Conservation (phyloP, 768 basidiomycete species). For the Serpula lacrymans region DNA sequence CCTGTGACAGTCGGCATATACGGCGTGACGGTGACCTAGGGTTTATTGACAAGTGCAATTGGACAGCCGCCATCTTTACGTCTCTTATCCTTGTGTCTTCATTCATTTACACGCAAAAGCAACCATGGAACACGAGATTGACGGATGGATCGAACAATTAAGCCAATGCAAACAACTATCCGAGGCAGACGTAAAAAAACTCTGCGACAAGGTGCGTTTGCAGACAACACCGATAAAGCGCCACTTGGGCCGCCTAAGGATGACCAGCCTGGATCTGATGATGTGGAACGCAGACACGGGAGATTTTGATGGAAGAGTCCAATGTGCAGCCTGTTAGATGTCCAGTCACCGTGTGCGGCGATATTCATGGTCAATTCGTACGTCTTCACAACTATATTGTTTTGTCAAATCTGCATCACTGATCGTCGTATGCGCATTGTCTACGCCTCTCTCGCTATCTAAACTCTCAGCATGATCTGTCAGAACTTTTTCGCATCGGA, state of each 20-base stretch:
- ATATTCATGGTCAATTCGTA: slow-evolving; percentile 99
- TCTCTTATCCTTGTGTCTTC: slow-evolving; percentile 10
- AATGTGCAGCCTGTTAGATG: slow-evolving; percentile 98
- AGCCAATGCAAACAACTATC: slow-evolving; percentile 96
- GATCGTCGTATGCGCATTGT: slow-evolving; percentile 17
- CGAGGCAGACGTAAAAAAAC: slow-evolving; percentile 92
- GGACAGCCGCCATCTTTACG: slow-evolving; percentile 24
- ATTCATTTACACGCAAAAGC: slow-evolving; percentile 7
- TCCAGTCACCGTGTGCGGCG: slow-evolving; percentile 98
- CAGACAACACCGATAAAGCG: slow-evolving; percentile 15
- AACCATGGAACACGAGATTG: slow-evolving; percentile 70
- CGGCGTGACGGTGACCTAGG: slow-evolving; percentile 22
- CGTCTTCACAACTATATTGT: slow-evolving; percentile 44
- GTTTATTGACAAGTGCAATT: slow-evolving; percentile 6
- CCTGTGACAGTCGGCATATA: slow-evolving; percentile 26
- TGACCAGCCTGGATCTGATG: slow-evolving; percentile 12
- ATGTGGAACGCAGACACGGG: slow-evolving; percentile 68
- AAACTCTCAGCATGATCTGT: slow-evolving; percentile 86
- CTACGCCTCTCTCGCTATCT: slow-evolving; percentile 2
- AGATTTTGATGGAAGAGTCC: slow-evolving; percentile 98
- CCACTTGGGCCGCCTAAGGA: slow-evolving; percentile 9
- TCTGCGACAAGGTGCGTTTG: slow-evolving; percentile 93
- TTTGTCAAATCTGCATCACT: slow-evolving; percentile 18
- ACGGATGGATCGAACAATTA: slow-evolving; percentile 95
- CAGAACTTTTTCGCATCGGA: slow-evolving; percentile 97